Percentiles rank a stretch among this genome's conserved stretches.
These are phyloP conservation scores for Canna indica DNA, from an alignment of 176 grass and related monocot species.

Conservation along the genomic window DNA sequence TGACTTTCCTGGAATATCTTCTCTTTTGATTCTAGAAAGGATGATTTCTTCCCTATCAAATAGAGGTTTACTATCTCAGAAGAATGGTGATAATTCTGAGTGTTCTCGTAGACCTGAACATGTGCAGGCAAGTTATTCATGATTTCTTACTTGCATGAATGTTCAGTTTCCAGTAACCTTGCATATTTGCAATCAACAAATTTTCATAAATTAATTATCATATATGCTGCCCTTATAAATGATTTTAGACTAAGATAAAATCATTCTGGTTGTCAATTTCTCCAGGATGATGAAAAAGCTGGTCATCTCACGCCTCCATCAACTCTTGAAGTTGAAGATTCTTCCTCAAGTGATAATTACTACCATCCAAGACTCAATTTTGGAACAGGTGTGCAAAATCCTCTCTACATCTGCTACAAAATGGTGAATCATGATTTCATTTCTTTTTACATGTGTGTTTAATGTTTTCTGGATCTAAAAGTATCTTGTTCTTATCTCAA, in stretches of 20 bases:
- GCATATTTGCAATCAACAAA: not conserved
- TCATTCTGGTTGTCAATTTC: slow-evolving; percentile 8
- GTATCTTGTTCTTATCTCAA: not conserved
- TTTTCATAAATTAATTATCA: not conserved
- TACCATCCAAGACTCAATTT: slow-evolving; percentile 39
- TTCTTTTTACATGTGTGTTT: not conserved
- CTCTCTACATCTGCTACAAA: not conserved
- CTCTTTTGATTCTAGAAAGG: not conserved
- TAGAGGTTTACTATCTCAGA: not conserved
- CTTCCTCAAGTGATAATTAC: slow-evolving; percentile 53
- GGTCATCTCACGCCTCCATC: slow-evolving; percentile 60
- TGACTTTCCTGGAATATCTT: not conserved
- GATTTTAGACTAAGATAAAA: not conserved
- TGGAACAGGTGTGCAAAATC: slow-evolving; percentile 29
- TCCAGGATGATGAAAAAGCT: slow-evolving; percentile 30
- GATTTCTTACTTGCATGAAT: not conserved
- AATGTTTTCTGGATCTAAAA: not conserved
- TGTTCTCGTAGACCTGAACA: not conserved
- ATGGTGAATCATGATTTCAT: not conserved
- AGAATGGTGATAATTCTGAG: not conserved
- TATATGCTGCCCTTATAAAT: not conserved
- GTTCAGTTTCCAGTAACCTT: not conserved
- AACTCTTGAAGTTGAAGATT: slow-evolving; percentile 55
- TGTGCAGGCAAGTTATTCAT: slow-evolving; percentile 1
- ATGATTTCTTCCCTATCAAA: not conserved